Conservation (phyloP, 2,329 filamentous ascomycete genomes). For the Tolypocladium sp. region DNA sequence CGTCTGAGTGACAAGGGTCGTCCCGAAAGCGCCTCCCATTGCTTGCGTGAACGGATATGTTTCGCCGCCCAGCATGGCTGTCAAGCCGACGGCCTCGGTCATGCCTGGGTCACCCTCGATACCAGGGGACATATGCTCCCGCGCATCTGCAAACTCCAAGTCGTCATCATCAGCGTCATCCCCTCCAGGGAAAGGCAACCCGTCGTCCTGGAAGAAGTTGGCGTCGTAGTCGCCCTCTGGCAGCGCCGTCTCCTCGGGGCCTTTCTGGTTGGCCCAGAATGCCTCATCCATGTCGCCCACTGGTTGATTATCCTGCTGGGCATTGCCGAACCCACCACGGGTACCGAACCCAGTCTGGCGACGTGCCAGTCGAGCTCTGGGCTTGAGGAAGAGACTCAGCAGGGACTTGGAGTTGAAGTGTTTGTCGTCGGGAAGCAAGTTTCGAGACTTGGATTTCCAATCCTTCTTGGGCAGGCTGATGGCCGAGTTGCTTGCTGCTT, state of each 20-base stretch:
- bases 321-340: constrained; percentile 31
- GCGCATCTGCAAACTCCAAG: constrained; percentile 68
- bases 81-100: constrained; percentile 38
- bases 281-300: constrained; percentile 85
- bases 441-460: constrained; percentile 88
- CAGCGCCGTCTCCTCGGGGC: constrained; percentile 47
- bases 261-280: constrained; percentile 79
- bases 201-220: constrained; percentile 93
- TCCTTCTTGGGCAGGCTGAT: constrained; percentile 89
- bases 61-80: constrained; percentile 41
- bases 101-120: constrained; percentile 39
- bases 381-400: constrained; percentile 85
- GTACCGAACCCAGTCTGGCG: constrained; percentile 44
- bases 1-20: constrained; percentile 56
- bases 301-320: constrained; percentile 39
- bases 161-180: constrained; percentile 57
- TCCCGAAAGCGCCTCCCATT: constrained; percentile 47
- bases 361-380: constrained; percentile 73
- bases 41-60: constrained; percentile 33
- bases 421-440: constrained; percentile 93
- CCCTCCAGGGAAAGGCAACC: constrained; percentile 56
- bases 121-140: constrained; percentile 67
- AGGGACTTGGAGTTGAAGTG: constrained; percentile 94
- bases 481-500: constrained; percentile 67
- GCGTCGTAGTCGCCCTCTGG: constrained; percentile 82